These are phyloP conservation scores for Zygosaccharomyces sapae DNA, from an alignment of 1,139 yeast genomes.

Conservation along the genomic window DNA sequence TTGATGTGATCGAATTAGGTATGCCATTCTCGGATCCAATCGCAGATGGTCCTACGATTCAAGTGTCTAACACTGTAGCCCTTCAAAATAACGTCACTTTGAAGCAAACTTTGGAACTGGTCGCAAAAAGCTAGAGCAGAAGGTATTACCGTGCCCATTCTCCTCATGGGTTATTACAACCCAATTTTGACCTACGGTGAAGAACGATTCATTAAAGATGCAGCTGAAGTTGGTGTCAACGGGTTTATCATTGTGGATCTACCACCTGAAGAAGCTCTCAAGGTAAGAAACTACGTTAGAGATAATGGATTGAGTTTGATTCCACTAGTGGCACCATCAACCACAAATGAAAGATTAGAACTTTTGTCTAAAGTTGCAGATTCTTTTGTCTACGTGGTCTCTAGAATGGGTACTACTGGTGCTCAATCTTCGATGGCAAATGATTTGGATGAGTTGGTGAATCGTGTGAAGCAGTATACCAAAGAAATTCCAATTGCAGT, in stretches of 20 bases:
- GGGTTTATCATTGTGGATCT: conserved; percentile 93
- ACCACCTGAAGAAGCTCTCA: conserved; percentile 96
- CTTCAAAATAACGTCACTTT: conserved; percentile 78
- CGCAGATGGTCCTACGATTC: conserved; percentile 98
- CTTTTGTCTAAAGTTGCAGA: conserved; percentile 82
- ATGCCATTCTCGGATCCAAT: conserved; percentile 98
- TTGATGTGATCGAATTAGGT: conserved; percentile 90
- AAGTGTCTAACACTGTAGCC: conserved; percentile 75
- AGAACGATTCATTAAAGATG: conserved; percentile 68
- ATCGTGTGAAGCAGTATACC: conserved; percentile 68
- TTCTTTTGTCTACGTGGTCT: conserved; percentile 90
- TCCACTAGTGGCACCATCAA: conserved; percentile 94
- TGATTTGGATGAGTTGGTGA: conserved; percentile 64
- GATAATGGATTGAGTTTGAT: conserved; percentile 72
- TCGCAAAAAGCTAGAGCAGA: conserved; percentile 67
- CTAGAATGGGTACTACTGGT: conserved; percentile 98
- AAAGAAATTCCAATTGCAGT: conserved; percentile 86
- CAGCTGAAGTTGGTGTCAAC: conserved; percentile 85
- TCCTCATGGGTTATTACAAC: conserved; percentile 96
- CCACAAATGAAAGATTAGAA: conserved; percentile 81
- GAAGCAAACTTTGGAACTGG: conserved; percentile 61
- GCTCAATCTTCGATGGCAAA: conserved; percentile 59
- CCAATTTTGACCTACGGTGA: conserved; percentile 92
- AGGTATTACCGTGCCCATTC: conserved; percentile 84
- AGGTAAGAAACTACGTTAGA: conserved; percentile 71